Percentiles rank a stretch among this genome's conserved stretches.
Evolutionary conservation across 805 yeast species (phyloP).

Genomic region (Yarrowia sp.): DNA sequence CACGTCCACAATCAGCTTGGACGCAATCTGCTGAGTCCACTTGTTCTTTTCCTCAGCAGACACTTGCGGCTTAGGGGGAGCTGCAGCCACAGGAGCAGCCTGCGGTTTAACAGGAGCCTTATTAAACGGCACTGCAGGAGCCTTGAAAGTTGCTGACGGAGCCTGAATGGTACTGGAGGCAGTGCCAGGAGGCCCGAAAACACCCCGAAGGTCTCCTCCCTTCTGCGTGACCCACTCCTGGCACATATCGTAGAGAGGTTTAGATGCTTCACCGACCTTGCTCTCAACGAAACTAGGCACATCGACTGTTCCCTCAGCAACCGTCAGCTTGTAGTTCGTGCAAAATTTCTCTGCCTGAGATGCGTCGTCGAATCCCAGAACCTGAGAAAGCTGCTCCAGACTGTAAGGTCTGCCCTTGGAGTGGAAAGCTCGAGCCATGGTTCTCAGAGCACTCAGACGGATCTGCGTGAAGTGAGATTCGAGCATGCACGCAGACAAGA

Average conservation of each 20-base stretch:
- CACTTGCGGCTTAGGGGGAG: constrained; percentile 23
- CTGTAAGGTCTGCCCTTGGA: constrained; percentile 67
- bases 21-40: constrained; percentile 26
- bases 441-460: constrained; percentile 66
- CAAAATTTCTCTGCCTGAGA: constrained; percentile 58
- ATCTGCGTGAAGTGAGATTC: constrained; percentile 81
- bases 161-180: background rate
- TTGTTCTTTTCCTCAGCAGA: background rate
- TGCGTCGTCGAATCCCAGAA: constrained; percentile 66
- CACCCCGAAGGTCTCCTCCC: background rate
- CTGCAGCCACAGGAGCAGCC: background rate
- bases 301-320: constrained; percentile 45
- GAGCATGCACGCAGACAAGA: constrained; percentile 66
- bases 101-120: background rate
- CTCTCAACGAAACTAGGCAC: constrained; percentile 45
- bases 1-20: background rate
- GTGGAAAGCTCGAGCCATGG: constrained; percentile 66
- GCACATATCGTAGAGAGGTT: constrained; percentile 51
- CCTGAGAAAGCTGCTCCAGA: constrained; percentile 45
- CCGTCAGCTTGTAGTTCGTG: constrained; percentile 27
- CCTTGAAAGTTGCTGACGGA: background rate
- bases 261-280: too few species aligned
- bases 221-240: constrained; percentile 46
- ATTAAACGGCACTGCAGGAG: background rate
- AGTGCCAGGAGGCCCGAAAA: background rate